A percentile compares a stretch with the other conserved stretches of the same genome.
phyloP scores from a whole-genome alignment of 164 flowering plant species.

The Cinnamomum micranthum region DNA sequence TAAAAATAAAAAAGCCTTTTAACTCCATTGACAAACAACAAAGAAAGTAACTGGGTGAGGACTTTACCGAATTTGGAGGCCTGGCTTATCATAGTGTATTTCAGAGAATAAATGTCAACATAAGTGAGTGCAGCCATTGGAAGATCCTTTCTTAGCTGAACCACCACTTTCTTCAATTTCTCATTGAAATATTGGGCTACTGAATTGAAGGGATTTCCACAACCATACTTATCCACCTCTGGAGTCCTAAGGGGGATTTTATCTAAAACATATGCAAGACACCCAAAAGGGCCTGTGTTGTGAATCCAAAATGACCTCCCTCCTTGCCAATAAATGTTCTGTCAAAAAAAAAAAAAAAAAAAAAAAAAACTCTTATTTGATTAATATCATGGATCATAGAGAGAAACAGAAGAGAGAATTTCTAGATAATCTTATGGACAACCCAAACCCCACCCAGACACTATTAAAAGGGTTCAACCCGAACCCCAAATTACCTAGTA shows the following conservation, averaged over 20 bases:
- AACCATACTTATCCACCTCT: constrained; percentile 40
- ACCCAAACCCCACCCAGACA: no score
- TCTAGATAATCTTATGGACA: no score
- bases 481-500: no score
- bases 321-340: constrained; percentile 39
- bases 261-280: constrained; percentile 41
- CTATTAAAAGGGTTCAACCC: no score
- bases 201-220: constrained; percentile 40
- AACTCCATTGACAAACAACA: neutral
- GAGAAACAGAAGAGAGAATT: no score
- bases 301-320: constrained; percentile 61
- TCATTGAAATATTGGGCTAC: constrained; percentile 43
- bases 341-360: neutral
- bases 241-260: constrained; percentile 21
- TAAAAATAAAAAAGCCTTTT: no score
- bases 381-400: no score
- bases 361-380: no score
- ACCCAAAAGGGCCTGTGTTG: constrained; percentile 61
- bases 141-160: constrained; percentile 32
- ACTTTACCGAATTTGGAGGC: constrained; percentile 38
- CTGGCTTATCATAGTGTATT: constrained; percentile 38
- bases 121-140: constrained; percentile 46
- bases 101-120: constrained; percentile 48
- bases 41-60: neutral
- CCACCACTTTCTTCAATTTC: constrained; percentile 35